Conservation (phyloP, 345 rosid species). For the Eucalyptus coolabah region DNA sequence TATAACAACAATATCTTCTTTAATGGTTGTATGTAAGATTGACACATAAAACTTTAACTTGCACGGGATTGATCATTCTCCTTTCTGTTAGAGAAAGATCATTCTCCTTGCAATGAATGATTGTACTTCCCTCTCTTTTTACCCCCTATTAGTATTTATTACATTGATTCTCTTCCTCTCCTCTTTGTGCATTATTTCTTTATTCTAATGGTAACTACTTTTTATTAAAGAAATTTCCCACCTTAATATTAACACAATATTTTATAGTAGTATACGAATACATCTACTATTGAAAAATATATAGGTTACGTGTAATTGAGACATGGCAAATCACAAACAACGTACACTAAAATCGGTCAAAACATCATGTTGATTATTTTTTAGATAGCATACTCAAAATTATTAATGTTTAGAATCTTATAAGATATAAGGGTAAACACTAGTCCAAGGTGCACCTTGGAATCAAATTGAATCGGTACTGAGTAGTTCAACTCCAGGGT, state of each 20-base stretch:
- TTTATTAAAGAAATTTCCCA: not conserved
- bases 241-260: not conserved
- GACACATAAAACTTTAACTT: not conserved
- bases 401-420: not conserved
- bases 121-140: not conserved
- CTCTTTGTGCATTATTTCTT: not conserved
- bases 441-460: not conserved
- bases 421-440: not conserved
- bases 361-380: not conserved
- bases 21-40: not conserved
- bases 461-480: not conserved
- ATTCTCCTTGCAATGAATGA: not conserved
- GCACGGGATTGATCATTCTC: not conserved
- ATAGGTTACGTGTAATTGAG: not conserved
- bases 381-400: not conserved
- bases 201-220: not conserved
- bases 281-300: not conserved
- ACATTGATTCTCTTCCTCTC: not conserved
- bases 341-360: not conserved
- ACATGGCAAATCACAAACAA: not conserved
- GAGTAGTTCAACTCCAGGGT: accelerated
- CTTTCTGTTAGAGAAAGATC: not conserved
- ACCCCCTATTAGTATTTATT: not conserved
- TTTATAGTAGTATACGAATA: not conserved
- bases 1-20: not conserved